Conservation (phyloP, 2,329 filamentous ascomycete genomes). For the Knufia petricola region DNA sequence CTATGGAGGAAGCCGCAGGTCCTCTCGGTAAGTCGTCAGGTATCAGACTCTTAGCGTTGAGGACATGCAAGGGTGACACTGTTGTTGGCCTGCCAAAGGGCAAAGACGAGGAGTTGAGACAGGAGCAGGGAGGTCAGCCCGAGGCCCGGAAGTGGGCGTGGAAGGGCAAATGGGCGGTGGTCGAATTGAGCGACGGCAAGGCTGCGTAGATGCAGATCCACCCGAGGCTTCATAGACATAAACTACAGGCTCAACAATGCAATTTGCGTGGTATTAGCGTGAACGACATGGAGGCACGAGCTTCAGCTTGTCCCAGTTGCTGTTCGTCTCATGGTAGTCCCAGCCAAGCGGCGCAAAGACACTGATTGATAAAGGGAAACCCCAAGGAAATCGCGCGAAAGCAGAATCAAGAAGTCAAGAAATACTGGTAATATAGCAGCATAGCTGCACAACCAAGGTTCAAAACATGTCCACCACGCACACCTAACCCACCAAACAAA, state of each 20-base stretch:
- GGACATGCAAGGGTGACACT: constrained; percentile 94
- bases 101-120: constrained; percentile 69
- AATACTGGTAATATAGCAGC: no score
- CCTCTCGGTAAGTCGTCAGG: constrained; percentile 69
- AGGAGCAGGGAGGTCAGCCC: constrained; percentile 59
- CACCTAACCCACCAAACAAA: no score
- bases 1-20: constrained; percentile 75
- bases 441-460: no score
- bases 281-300: no score
- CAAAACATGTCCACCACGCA: no score
- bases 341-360: no score
- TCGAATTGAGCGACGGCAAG: constrained; percentile 69
- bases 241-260: neutral
- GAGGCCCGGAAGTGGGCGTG: constrained; percentile 79
- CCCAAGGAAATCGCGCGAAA: no score
- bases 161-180: constrained; percentile 94
- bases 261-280: no score
- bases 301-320: no score
- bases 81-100: constrained; percentile 79
- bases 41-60: constrained; percentile 72
- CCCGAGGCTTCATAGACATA: neutral
- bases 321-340: no score
- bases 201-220: neutral
- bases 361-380: no score
- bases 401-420: no score